Percentiles rank a stretch among this genome's conserved stretches.
Evolutionary conservation across 2,329 filamentous ascomycete genomes (phyloP).

Genomic region (Rhynchosporium graminicola): DNA sequence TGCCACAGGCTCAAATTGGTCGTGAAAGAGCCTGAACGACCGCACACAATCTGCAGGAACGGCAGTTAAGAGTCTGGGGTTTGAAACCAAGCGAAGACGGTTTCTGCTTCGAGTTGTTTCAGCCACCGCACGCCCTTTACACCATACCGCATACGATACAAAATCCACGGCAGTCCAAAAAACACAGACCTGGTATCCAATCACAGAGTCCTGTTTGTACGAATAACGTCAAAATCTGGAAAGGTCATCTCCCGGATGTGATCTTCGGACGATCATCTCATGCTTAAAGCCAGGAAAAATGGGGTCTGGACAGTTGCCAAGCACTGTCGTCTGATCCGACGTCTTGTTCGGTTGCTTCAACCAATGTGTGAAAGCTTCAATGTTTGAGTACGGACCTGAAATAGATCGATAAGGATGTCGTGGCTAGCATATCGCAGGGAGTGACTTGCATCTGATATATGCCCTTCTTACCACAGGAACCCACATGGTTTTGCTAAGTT

Average conservation of each 20-base stretch:
- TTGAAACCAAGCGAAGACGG: constrained; percentile 5
- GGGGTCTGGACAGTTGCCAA: constrained; percentile 1
- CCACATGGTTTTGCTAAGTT: neutral
- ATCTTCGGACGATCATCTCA: constrained; percentile 13
- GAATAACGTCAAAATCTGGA: neutral
- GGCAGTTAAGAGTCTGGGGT: constrained; percentile 4
- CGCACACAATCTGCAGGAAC: constrained; percentile 3
- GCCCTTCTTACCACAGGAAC: neutral
- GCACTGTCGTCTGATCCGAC: constrained; percentile 3
- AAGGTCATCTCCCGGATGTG: neutral
- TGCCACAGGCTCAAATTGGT: neutral
- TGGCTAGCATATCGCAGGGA: constrained; percentile 3
- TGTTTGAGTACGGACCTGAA: neutral
- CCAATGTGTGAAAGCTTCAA: neutral
- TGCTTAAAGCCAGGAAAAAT: neutral
- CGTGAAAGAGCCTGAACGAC: neutral
- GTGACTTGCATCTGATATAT: constrained; percentile 10
- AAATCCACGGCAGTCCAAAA: neutral
- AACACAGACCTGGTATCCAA: neutral
- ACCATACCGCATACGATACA: neutral
- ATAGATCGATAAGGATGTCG: neutral
- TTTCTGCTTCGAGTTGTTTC: constrained; percentile 15
- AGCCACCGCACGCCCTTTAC: constrained; percentile 9
- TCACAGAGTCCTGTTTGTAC: neutral
- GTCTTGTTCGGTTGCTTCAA: neutral